phyloP scores from a whole-genome alignment of 495 filamentous ascomycete species.

The Lasiosphaeria hispida region DNA sequence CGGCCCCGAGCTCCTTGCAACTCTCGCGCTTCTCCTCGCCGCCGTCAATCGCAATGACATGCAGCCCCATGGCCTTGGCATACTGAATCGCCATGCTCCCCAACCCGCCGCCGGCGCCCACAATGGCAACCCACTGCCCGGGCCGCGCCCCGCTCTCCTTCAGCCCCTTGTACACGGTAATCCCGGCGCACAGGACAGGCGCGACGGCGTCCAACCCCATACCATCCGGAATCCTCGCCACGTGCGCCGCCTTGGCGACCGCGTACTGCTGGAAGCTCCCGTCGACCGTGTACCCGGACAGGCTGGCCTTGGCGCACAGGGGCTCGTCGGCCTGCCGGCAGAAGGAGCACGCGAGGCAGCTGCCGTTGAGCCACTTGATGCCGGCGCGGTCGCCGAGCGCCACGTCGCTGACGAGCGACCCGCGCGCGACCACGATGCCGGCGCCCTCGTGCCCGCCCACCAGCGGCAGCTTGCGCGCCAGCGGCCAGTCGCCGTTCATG shows the following conservation, averaged over 20 bases:
- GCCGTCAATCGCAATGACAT: slow-evolving; percentile 73
- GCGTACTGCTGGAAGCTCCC: slow-evolving; percentile 91
- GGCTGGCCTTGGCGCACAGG: slow-evolving; percentile 66
- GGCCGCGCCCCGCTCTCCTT: slow-evolving; percentile 75
- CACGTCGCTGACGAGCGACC: slow-evolving; percentile 67
- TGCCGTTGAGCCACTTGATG: slow-evolving; percentile 89
- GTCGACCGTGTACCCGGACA: slow-evolving; percentile 90
- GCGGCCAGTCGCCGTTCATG: slow-evolving; percentile 84
- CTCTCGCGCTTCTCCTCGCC: slow-evolving; percentile 74
- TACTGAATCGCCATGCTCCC: slow-evolving; percentile 83
- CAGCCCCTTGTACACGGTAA: slow-evolving; percentile 91
- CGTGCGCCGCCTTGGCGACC: slow-evolving; percentile 80
- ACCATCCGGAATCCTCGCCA: slow-evolving; percentile 74
- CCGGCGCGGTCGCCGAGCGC: slow-evolving; percentile 79
- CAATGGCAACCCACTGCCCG: slow-evolving; percentile 79
- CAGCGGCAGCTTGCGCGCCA: slow-evolving; percentile 73
- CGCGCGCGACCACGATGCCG: slow-evolving; percentile 78
- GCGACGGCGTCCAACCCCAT: slow-evolving; percentile 72
- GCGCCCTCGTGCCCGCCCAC: slow-evolving; percentile 95
- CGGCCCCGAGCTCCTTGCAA: slow-evolving; percentile 65
- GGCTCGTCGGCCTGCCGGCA: slow-evolving; percentile 70
- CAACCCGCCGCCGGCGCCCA: slow-evolving; percentile 85
- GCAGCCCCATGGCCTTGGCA: slow-evolving; percentile 83
- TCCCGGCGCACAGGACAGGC: slow-evolving; percentile 81
- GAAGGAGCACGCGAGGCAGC: slow-evolving; percentile 74